Base-by-base conservation (phyloP, 306 rosid genomes). In the Hippophae tibetana region DNA sequence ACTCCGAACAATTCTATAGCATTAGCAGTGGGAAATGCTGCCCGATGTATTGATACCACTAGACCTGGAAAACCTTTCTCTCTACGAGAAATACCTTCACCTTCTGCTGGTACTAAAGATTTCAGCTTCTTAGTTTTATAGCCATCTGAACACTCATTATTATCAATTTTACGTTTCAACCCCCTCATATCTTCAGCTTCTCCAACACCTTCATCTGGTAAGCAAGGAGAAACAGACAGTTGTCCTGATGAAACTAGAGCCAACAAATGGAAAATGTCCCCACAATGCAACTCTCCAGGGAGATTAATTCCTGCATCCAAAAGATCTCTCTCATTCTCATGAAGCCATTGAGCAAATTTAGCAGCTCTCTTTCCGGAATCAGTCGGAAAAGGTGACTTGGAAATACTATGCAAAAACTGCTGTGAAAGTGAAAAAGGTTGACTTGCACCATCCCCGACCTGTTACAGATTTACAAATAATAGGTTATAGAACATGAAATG, bases 31-130 rank as follows among this genome's bases (percentile, higher is more conserved):
- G 89, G 65, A 61, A 88, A 67, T 73, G 72, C 60, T 31, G 76
- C 61, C 50, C 63, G 79, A 52, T 38, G 45, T 26, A 76, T 79
- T 58, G 88, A 79, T 63, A 85, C 72, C 65, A 61, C 43, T 54
- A 88, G 78, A 60, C 96, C 95, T 1, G 95, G 96, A 78, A 88
- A 92, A 72, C 99, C 99, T 78, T 92, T 88, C 70, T 92, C 99
- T 49, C 90, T 81, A 31, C 99, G 96, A 78, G 96, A 87, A 74
- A 84, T 81, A 50, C 81, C 72, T 79, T 92, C 99, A 74, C 95
- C 96, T 74, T 92, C 99, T 23, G 59, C 70, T 42, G 78, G 81
- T 18, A 59, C 76, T 42, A 62, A 69, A 53, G 83, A 79, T 75
- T 87, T 92, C 56, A 46, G 67, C 54, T 76, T 85, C 71, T 88